Conservation (phyloP, 73 alveolate species). For the Paramecium sexaurelia region DNA sequence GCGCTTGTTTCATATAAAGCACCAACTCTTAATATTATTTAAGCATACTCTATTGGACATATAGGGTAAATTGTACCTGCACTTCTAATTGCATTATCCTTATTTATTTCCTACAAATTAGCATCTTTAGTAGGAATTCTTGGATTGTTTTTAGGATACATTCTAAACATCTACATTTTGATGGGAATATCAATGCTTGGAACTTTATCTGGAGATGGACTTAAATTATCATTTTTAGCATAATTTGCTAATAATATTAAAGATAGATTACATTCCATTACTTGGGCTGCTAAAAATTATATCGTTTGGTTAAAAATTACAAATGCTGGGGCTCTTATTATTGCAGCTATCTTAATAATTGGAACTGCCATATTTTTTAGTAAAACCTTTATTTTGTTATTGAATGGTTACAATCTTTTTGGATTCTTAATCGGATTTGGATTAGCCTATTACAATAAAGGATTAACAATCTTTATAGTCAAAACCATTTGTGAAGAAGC, state of each 20-base stretch:
- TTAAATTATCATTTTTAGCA: slow-evolving; percentile 6
- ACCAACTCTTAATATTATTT: slow-evolving; percentile 27
- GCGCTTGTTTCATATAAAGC: not conserved
- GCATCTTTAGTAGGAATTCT: not conserved
- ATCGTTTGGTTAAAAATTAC: slow-evolving; percentile 44
- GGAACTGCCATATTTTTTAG: slow-evolving; percentile 2
- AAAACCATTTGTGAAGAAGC: slow-evolving; percentile 44
- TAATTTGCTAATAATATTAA: not conserved
- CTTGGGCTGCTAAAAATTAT: slow-evolving; percentile 53
- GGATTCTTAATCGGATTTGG: slow-evolving; percentile 40
- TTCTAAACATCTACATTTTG: not conserved
- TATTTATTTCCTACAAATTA: slow-evolving; percentile 8
- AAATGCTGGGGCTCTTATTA: not conserved
- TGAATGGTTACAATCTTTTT: slow-evolving; percentile 51
- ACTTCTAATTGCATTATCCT: not conserved
- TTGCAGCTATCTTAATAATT: not conserved
- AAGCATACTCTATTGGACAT: not conserved
- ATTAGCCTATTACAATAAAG: slow-evolving; percentile 25
- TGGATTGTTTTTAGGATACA: slow-evolving; percentile 4
- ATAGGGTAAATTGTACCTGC: slow-evolving; percentile 35
- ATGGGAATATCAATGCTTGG: slow-evolving; percentile 30
- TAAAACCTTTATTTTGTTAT: not conserved
- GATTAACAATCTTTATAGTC: not conserved
- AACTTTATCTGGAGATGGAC: not conserved
- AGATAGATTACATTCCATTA: slow-evolving; percentile 12